Conservation (phyloP, 2,329 filamentous ascomycete species). For the Penicillium sp. region DNA sequence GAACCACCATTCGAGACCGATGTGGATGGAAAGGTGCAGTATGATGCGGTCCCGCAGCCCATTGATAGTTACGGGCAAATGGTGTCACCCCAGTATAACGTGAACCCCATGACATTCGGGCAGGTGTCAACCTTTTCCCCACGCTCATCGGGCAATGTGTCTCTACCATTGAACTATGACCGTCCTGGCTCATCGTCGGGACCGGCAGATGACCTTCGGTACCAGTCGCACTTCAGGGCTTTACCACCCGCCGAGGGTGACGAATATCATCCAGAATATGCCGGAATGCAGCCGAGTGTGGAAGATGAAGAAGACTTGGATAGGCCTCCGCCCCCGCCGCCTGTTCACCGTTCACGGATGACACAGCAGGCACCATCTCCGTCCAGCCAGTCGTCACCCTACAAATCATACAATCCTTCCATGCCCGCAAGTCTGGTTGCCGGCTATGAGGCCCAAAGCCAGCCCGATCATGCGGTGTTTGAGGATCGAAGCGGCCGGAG, state of each 20-base stretch:
- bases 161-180: conserved; percentile 17
- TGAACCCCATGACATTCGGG: conserved; percentile 21
- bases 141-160: conserved; percentile 12
- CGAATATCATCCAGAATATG: conserved; percentile 36
- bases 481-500: conserved; percentile 27
- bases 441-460: conserved; percentile 36
- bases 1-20: conserved; percentile 16
- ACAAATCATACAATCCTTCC: conserved; percentile 20
- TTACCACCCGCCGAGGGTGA: conserved; percentile 25
- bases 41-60: conserved; percentile 14
- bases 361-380: conserved; percentile 18
- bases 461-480: conserved; percentile 25
- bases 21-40: conserved; percentile 10
- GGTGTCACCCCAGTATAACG: conserved; percentile 23
- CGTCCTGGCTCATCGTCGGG: conserved; percentile 13
- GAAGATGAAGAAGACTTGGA: conserved; percentile 42
- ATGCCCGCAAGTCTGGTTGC: conserved; percentile 42
- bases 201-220: conserved; percentile 19
- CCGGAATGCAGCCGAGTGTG: conserved; percentile 46
- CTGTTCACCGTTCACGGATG: conserved; percentile 33
- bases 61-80: conserved; percentile 20
- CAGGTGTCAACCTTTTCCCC: conserved; percentile 19
- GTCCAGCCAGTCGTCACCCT: conserved; percentile 27
- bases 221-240: conserved; percentile 24
- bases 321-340: conserved; percentile 34